phyloP scores from a whole-genome alignment of 169 alveolate species.

The Cystoisospora suis region DNA sequence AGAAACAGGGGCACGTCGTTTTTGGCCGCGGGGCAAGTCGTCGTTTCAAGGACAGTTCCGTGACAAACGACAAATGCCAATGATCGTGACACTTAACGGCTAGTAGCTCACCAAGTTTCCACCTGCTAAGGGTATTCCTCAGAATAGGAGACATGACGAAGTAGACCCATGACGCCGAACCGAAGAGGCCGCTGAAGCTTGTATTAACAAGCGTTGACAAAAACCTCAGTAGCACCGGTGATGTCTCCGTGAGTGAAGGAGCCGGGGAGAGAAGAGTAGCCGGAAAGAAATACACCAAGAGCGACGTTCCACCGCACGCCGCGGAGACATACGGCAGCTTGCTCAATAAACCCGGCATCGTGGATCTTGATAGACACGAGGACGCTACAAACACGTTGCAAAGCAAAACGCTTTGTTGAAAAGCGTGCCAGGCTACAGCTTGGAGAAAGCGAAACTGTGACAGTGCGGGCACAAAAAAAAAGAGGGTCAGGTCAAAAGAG shows the following conservation, averaged over 20 bases:
- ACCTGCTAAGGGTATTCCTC: slow-evolving; percentile 45
- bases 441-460: too few species aligned
- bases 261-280: slow-evolving; percentile 30
- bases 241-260: slow-evolving; percentile 38
- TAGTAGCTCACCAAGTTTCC: slow-evolving; percentile 40
- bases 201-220: slow-evolving; percentile 53
- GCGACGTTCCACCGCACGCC: slow-evolving; percentile 54
- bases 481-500: too few species aligned
- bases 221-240: slow-evolving; percentile 24
- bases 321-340: slow-evolving; percentile 58
- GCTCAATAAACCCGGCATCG: slow-evolving; percentile 53
- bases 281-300: slow-evolving; percentile 40
- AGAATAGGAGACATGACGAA: slow-evolving; percentile 49
- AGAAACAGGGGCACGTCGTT: too few species aligned
- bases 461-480: too few species aligned
- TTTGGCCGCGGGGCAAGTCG: too few species aligned
- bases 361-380: neutral
- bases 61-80: neutral
- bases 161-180: slow-evolving; percentile 52
- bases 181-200: slow-evolving; percentile 59
- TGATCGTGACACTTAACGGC: neutral
- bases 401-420: too few species aligned
- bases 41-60: neutral
- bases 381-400: neutral
- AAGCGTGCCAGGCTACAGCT: too few species aligned